Conservation (phyloP, 202 grass and related monocot species). For the Setaria viridis region DNA sequence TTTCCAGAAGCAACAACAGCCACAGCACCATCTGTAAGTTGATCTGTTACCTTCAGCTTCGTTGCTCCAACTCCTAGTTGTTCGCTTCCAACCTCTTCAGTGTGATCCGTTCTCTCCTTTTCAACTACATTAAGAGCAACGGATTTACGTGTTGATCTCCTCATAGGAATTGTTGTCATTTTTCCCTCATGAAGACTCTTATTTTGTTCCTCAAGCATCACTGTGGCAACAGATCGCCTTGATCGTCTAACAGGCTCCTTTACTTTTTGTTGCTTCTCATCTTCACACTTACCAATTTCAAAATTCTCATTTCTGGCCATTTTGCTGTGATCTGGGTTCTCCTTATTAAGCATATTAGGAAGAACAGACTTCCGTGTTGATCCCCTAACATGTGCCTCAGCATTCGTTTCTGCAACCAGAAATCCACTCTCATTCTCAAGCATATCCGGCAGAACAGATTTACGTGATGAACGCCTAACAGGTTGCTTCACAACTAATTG, state of each 20-base stretch:
- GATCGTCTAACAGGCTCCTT: constrained; percentile 25
- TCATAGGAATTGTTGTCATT: not conserved
- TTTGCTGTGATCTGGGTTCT: not conserved
- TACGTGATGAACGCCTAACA: constrained; percentile 18
- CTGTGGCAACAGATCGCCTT: constrained; percentile 32
- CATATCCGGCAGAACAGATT: constrained; percentile 5
- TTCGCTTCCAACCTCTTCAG: constrained; percentile 12
- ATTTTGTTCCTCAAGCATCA: not conserved
- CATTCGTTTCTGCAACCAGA: constrained; percentile 15
- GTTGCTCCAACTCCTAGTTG: not conserved
- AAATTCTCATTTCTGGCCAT: not conserved
- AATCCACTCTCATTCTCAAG: constrained; percentile 8
- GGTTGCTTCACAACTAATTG: constrained; percentile 6
- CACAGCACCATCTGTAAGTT: not conserved
- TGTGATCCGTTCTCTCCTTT: not conserved
- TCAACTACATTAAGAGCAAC: constrained; percentile 14
- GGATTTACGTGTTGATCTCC: constrained; percentile 28
- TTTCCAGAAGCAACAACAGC: not conserved
- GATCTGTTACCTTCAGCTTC: not conserved
- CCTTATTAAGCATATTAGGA: not conserved
- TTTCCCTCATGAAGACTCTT: constrained; percentile 1
- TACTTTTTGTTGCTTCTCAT: constrained; percentile 30
- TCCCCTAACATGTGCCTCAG: constrained; percentile 24
- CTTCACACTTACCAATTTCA: constrained; percentile 10
- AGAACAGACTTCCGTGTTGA: constrained; percentile 31